These are phyloP conservation scores for Cordyceps fumosorosea DNA, from an alignment of 2,329 filamentous ascomycete species.

Conservation along the genomic window DNA sequence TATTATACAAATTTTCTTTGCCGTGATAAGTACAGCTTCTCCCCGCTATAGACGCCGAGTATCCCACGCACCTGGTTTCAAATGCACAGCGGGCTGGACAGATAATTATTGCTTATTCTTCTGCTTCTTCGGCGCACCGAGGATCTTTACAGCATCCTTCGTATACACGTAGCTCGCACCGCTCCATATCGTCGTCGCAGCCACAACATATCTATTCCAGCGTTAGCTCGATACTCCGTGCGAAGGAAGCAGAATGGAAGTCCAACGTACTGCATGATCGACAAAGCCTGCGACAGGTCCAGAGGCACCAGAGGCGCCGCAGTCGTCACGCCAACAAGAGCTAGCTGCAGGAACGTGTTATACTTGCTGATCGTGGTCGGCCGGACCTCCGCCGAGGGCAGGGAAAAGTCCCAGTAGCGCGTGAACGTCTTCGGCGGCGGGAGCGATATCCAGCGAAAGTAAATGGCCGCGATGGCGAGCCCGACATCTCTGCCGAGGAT, in stretches of 20 bases:
- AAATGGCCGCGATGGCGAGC: conserved; percentile 79
- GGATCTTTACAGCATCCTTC: conserved; percentile 86
- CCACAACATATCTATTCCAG: conserved; percentile 66
- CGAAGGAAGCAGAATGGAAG: not conserved
- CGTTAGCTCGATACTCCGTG: not conserved
- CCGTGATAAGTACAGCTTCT: not conserved
- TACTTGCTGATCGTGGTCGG: conserved; percentile 82
- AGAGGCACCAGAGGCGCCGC: conserved; percentile 67
- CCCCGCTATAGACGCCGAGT: not conserved
- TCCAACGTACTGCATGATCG: conserved; percentile 54
- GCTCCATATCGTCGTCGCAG: conserved; percentile 86
- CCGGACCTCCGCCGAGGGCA: conserved; percentile 78
- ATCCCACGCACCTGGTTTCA: not conserved
- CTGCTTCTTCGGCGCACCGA: conserved; percentile 34
- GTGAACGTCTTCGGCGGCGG: conserved; percentile 88
- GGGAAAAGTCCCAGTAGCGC: conserved; percentile 94
- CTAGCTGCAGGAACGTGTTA: conserved; percentile 88
- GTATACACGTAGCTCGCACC: conserved; percentile 86
- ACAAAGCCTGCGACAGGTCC: conserved; percentile 49
- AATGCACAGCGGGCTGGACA: not conserved
- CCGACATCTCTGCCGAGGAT: conserved; percentile 85
- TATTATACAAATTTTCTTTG: not conserved
- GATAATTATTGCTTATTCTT: not conserved
- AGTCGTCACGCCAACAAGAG: conserved; percentile 78
- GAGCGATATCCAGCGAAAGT: conserved; percentile 92